Conservation (phyloP, 148 eudicot genomes). For the Camellia japonica region DNA sequence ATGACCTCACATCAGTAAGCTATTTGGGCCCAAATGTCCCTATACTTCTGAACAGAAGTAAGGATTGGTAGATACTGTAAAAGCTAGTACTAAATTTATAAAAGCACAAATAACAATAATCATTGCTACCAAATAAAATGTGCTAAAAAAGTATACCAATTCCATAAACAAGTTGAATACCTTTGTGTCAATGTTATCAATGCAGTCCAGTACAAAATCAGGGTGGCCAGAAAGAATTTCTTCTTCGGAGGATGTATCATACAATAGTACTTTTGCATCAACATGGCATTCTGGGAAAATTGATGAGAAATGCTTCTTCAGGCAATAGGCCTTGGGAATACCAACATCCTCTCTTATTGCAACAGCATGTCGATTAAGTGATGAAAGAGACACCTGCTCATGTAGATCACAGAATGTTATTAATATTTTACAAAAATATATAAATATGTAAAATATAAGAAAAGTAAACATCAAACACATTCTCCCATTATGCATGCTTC, state of each 20-base stretch:
- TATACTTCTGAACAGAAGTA: not conserved
- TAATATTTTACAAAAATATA: not conserved
- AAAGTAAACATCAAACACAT: too few relatives aligned
- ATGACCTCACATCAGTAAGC: not conserved
- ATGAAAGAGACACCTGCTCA: constrained; percentile 87
- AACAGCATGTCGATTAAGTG: constrained; percentile 95
- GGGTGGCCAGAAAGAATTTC: constrained; percentile 88
- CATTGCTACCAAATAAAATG: not conserved
- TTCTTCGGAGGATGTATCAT: constrained; percentile 85
- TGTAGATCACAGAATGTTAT: constrained; percentile 10
- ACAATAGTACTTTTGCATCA: constrained; percentile 77
- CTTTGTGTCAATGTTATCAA: constrained; percentile 98
- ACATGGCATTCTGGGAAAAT: constrained; percentile 92
- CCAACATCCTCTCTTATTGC: constrained; percentile 98
- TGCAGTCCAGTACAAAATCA: constrained; percentile 95
- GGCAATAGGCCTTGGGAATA: constrained; percentile 86
- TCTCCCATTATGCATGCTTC: too few relatives aligned
- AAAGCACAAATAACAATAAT: not conserved
- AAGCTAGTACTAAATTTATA: not conserved
- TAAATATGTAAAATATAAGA: not conserved
- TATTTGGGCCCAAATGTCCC: not conserved
- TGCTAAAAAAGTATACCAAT: not conserved
- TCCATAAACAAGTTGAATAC: constrained; percentile 32
- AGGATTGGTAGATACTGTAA: not conserved
- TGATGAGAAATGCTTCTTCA: constrained; percentile 78